These are phyloP conservation scores for Nectriaceae sp. DNA, from an alignment of 2,329 filamentous ascomycete species.

Conservation along the genomic window DNA sequence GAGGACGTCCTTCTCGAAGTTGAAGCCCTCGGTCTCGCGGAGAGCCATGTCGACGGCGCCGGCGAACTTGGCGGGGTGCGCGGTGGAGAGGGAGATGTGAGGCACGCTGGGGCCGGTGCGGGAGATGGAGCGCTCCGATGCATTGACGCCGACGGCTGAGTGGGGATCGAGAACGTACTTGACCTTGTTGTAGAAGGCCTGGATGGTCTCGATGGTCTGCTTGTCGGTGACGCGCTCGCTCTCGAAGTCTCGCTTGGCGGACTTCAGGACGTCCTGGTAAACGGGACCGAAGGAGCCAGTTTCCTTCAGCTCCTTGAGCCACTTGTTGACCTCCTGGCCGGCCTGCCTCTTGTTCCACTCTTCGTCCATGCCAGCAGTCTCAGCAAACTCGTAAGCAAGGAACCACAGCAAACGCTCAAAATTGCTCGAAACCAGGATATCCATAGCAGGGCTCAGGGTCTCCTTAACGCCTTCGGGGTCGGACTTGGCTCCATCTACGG, in stretches of 20 bases:
- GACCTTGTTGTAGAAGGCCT: slow-evolving; percentile 56
- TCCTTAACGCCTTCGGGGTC: slow-evolving; percentile 80
- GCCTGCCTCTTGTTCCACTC: slow-evolving; percentile 68
- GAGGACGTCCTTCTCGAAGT: slow-evolving; percentile 73
- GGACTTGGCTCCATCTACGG: slow-evolving; percentile 61
- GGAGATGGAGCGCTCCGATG: slow-evolving; percentile 68
- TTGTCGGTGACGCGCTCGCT: slow-evolving; percentile 72
- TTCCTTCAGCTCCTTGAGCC: slow-evolving; percentile 79
- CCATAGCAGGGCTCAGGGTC: slow-evolving; percentile 94
- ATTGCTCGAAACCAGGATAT: slow-evolving; percentile 94
- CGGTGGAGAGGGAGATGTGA: slow-evolving; percentile 89
- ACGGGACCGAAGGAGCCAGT: slow-evolving; percentile 81
- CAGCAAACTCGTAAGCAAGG: slow-evolving; percentile 73
- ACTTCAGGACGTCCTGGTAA: slow-evolving; percentile 69
- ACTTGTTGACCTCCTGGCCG: slow-evolving; percentile 73
- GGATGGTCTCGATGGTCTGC: slow-evolving; percentile 68
- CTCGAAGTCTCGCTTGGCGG: slow-evolving; percentile 70
- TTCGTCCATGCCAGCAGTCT: slow-evolving; percentile 61
- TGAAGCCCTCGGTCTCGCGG: slow-evolving; percentile 68
- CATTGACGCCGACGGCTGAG: slow-evolving; percentile 82
- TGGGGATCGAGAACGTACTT: slow-evolving; percentile 92
- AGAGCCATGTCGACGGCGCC: slow-evolving; percentile 81
- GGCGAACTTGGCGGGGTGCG: slow-evolving; percentile 94
- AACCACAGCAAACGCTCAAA: slow-evolving; percentile 97
- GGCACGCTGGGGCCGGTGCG: slow-evolving; percentile 52